Evolutionary conservation across 1,284 basidiomycete species (phyloP).

Genomic region (Ceratobasidium papillatum): DNA sequence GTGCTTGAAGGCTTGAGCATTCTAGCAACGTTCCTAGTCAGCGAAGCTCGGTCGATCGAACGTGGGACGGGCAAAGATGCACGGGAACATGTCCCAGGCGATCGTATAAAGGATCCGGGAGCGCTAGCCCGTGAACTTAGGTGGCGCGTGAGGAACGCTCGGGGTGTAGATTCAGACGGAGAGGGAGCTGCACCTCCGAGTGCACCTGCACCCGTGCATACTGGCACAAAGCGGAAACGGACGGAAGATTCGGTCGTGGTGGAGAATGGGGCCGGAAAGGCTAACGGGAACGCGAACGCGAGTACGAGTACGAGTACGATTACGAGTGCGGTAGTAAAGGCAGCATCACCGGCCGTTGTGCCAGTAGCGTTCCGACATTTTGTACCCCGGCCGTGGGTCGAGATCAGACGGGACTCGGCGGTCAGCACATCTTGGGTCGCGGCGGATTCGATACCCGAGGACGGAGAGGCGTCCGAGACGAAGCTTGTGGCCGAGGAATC

Average conservation of each 20-base stretch:
- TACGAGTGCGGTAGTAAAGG: not conserved
- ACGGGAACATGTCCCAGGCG: constrained; percentile 81
- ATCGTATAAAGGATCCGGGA: constrained; percentile 79
- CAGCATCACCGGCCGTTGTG: not conserved
- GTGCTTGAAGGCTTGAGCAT: constrained; percentile 75
- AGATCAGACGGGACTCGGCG: constrained; percentile 28
- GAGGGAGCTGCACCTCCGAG: constrained; percentile 55
- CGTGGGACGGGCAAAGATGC: constrained; percentile 72
- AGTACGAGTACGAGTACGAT: not conserved
- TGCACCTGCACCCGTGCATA: not conserved
- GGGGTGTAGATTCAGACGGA: constrained; percentile 73
- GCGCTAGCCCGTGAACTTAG: constrained; percentile 81
- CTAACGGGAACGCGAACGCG: constrained; percentile 32
- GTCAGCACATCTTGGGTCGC: constrained; percentile 33
- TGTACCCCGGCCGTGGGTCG: constrained; percentile 13
- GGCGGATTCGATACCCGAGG: constrained; percentile 41
- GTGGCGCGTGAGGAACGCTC: constrained; percentile 75
- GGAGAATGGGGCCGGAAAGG: constrained; percentile 49
- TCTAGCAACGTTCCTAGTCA: constrained; percentile 81
- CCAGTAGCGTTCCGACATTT: constrained; percentile 21
- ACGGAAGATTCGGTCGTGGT: constrained; percentile 62
- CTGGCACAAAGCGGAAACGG: constrained; percentile 57
- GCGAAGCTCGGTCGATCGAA: constrained; percentile 75
- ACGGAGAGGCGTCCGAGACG: constrained; percentile 41
- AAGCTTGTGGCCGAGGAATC: constrained; percentile 29